Evolutionary conservation across 495 filamentous ascomycete species (phyloP).

Genomic region (Trichoderma gamsii): DNA sequence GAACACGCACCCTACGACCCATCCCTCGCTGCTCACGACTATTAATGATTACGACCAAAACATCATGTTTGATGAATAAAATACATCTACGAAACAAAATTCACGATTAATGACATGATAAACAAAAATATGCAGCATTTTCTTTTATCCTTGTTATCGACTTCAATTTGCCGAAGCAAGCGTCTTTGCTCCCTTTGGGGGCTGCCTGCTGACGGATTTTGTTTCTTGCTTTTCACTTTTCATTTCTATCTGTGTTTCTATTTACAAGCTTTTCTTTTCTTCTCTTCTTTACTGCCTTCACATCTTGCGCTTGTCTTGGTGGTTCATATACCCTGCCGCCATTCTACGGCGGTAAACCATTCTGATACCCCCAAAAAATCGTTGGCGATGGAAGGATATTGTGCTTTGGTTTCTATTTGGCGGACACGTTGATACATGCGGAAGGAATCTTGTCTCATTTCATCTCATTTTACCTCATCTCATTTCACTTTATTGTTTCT

Average conservation of each 20-base stretch:
- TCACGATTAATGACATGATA: background rate
- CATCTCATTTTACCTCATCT: background rate
- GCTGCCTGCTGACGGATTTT: background rate
- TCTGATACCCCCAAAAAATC: conserved; percentile 14
- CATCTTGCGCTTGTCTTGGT: conserved; percentile 4
- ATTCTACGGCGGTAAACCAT: background rate
- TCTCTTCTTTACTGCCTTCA: conserved; percentile 1
- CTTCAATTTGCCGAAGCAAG: background rate
- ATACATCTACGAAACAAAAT: background rate
- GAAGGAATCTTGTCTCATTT: background rate
- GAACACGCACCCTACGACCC: conserved; percentile 20
- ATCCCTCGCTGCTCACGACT: conserved; percentile 10
- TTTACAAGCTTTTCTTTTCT: background rate
- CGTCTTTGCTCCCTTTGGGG: background rate
- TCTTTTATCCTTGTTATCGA: background rate
- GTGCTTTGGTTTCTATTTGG: background rate
- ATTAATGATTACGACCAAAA: background rate
- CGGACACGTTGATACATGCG: background rate
- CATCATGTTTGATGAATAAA: background rate
- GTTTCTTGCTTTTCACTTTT: background rate
- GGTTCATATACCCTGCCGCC: conserved; percentile 11
- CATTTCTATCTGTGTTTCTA: background rate
- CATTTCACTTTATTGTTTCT: background rate
- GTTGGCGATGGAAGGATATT: conserved; percentile 10
- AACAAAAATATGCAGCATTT: background rate